Conservation (phyloP, 1,139 yeast species). For the Magnusiomyces ingens region DNA sequence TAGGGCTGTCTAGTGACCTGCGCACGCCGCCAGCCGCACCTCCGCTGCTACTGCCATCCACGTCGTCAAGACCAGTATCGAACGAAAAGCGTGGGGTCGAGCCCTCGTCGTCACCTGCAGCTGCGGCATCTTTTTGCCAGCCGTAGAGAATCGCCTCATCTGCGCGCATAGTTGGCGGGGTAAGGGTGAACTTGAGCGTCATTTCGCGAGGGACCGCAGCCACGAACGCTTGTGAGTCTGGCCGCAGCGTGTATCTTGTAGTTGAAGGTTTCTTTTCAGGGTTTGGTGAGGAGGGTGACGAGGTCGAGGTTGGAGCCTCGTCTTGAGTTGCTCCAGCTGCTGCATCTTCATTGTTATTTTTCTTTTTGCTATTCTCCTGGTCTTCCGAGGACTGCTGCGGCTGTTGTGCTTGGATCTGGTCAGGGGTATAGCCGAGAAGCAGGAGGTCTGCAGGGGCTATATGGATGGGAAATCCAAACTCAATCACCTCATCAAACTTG, state of each 20-base stretch:
- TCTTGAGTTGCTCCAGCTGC: neutral
- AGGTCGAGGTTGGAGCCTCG: neutral
- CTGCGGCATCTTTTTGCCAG: slow-evolving; percentile 27
- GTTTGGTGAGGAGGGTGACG: neutral
- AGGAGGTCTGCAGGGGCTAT: slow-evolving; percentile 14
- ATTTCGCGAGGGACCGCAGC: slow-evolving; percentile 24
- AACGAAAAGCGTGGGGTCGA: too few relatives aligned
- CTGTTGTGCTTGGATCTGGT: neutral
- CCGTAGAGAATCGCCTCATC: slow-evolving; percentile 29
- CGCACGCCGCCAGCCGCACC: neutral
- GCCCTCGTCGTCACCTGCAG: slow-evolving; percentile 17
- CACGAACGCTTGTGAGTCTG: neutral
- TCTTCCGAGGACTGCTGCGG: neutral
- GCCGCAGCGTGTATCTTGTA: neutral
- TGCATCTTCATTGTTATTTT: neutral
- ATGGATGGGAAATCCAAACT: slow-evolving; percentile 27
- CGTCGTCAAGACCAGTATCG: neutral
- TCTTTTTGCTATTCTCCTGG: neutral
- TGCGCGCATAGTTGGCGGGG: slow-evolving; percentile 30
- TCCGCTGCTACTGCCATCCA: neutral
- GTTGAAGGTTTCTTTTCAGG: neutral
- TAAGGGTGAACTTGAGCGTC: slow-evolving; percentile 30
- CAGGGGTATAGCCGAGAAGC: slow-evolving; percentile 2
- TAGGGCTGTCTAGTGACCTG: neutral
- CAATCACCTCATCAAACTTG: slow-evolving; percentile 27